Evolutionary conservation across 2,329 filamentous ascomycete species (phyloP).

Genomic region (Metarhizium guizhouense): DNA sequence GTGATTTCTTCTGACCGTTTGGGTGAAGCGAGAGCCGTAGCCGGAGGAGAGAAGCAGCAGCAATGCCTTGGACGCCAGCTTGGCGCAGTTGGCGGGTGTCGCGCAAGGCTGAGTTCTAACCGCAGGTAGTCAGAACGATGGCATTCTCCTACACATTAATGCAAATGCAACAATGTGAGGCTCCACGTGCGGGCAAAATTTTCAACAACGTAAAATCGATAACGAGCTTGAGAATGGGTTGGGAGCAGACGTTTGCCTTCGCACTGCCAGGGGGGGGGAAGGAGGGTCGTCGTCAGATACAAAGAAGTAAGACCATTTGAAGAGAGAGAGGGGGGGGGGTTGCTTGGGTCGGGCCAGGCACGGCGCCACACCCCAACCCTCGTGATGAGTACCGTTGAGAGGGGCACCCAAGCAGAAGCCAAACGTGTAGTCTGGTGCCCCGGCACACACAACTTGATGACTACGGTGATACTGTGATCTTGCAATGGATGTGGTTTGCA

Average conservation of each 20-base stretch:
- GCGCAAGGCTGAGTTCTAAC: slow-evolving; percentile 16
- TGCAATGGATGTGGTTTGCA: neutral
- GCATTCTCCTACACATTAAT: slow-evolving; percentile 13
- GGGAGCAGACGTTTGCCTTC: neutral
- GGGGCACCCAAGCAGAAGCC: neutral
- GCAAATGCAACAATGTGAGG: neutral
- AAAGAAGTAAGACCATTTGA: neutral
- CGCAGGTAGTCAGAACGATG: slow-evolving; percentile 17
- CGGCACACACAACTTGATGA: neutral
- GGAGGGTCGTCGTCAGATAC: neutral
- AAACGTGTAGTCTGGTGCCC: neutral
- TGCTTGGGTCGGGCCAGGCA: slow-evolving; percentile 2
- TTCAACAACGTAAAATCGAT: neutral
- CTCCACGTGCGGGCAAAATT: neutral
- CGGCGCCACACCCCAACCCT: slow-evolving; percentile 5
- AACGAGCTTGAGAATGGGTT: neutral
- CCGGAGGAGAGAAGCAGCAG: neutral
- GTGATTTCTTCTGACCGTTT: neutral
- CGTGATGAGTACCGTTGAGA: slow-evolving; percentile 2
- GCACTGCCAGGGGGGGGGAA: neutral
- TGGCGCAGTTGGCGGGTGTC: slow-evolving; percentile 12
- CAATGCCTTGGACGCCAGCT: slow-evolving; percentile 4
- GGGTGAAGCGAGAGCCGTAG: neutral
- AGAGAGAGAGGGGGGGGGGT: slow-evolving; percentile 7
- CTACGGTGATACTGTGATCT: too few relatives aligned